phyloP scores from a whole-genome alignment of 371 early-diverging fungal genomes.

The Umbelopsis sp. region DNA sequence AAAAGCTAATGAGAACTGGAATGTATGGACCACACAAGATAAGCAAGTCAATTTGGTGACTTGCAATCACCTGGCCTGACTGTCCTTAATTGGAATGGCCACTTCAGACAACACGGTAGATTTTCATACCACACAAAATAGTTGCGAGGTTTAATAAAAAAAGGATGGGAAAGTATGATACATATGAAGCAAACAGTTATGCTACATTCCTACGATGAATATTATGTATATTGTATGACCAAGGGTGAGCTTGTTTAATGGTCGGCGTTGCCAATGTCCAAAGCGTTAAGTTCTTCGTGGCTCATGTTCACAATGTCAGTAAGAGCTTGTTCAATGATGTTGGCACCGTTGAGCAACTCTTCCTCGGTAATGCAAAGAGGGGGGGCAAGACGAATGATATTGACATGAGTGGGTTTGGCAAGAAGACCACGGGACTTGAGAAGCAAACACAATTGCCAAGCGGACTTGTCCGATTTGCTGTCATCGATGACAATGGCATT shows the following conservation, averaged over 20 bases:
- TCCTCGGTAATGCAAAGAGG: constrained; percentile 93
- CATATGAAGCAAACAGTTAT: background rate
- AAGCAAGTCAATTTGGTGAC: too few species aligned
- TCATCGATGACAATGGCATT: constrained; percentile 97
- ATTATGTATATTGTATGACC: background rate
- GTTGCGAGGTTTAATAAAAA: too few species aligned
- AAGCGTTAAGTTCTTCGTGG: constrained; percentile 42
- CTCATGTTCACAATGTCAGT: constrained; percentile 67
- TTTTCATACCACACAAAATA: too few species aligned
- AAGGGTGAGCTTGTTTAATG: constrained; percentile 20
- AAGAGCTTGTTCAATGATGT: constrained; percentile 80
- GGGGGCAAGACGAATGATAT: constrained; percentile 96
- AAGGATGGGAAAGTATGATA: too few species aligned
- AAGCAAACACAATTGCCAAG: constrained; percentile 96
- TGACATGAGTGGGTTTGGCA: constrained; percentile 98
- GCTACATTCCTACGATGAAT: background rate
- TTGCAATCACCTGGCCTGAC: too few species aligned
- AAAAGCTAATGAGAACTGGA: background rate
- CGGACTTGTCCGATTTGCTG: constrained; percentile 78
- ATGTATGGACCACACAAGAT: background rate
- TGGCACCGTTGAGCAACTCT: constrained; percentile 80
- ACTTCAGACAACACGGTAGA: too few species aligned
- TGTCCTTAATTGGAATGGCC: too few species aligned
- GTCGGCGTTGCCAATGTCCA: constrained; percentile 34
- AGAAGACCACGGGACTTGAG: constrained; percentile 91